Conservation (phyloP, 2,329 filamentous ascomycete genomes). For the Colletotrichum ledebouriae region DNA sequence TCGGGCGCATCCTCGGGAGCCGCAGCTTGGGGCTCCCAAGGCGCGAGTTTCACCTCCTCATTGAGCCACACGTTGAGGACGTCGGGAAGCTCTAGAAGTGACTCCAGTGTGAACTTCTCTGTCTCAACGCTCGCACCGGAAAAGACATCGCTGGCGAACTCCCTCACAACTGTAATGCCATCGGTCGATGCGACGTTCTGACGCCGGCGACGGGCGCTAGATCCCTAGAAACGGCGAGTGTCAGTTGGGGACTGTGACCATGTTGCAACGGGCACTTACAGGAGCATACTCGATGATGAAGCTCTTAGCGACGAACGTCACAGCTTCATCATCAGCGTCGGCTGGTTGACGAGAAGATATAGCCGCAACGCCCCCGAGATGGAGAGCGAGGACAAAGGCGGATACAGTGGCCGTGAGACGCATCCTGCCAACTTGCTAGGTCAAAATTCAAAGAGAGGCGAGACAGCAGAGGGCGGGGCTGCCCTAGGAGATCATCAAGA, state of each 20-base stretch:
- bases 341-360: conserved; percentile 26
- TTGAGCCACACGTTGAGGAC: conserved; percentile 55
- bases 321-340: not conserved
- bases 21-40: conserved; percentile 33
- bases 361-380: conserved; percentile 34
- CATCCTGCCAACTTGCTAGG: conserved; percentile 32
- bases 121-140: conserved; percentile 49
- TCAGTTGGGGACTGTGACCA: conserved; percentile 29
- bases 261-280: conserved; percentile 40
- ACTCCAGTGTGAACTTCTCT: conserved; percentile 47
- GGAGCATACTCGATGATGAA: conserved; percentile 46
- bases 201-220: conserved; percentile 38
- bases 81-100: conserved; percentile 50
- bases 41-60: conserved; percentile 41
- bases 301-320: conserved; percentile 41
- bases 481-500: not conserved
- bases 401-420: conserved; percentile 40
- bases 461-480: conserved; percentile 33
- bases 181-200: conserved; percentile 44
- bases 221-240: conserved; percentile 19
- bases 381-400: conserved; percentile 35
- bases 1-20: conserved; percentile 31
- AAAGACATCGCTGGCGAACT: conserved; percentile 48
- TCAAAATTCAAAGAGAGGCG: conserved; percentile 12
- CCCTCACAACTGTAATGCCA: conserved; percentile 45